Evolutionary conservation across 306 rosid species (phyloP).

Genomic region (Sicyos baderoa): DNA sequence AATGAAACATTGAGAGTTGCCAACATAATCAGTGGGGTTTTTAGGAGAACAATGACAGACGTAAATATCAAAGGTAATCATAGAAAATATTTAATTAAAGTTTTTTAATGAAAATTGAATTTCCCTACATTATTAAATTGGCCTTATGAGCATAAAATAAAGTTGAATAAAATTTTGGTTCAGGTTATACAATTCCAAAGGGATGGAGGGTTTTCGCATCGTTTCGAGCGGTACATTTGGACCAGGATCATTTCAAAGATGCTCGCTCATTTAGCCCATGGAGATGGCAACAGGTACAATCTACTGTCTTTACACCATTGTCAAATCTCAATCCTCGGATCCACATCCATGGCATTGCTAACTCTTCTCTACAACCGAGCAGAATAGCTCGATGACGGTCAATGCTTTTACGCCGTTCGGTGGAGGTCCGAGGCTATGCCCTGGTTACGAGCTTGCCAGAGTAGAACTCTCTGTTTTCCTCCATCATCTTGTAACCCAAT

Average conservation of each 20-base stretch:
- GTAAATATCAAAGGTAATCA: conserved; percentile 61
- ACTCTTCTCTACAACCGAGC: conserved; percentile 10
- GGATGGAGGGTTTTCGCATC: conserved; percentile 94
- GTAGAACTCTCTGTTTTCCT: conserved; percentile 86
- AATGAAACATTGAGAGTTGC: conserved; percentile 74
- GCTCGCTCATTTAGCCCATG: conserved; percentile 91
- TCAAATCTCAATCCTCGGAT: background rate
- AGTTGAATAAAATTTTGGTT: background rate
- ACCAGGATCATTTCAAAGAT: conserved; percentile 70
- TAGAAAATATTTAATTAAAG: too few relatives aligned
- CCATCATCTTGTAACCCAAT: conserved; percentile 66
- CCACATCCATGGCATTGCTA: background rate
- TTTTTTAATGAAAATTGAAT: too few relatives aligned
- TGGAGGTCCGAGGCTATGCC: conserved; percentile 86
- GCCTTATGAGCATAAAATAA: background rate
- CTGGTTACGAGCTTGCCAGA: conserved; percentile 89
- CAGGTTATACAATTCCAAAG: conserved; percentile 85
- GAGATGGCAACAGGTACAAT: conserved; percentile 78
- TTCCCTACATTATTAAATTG: background rate
- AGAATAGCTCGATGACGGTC: conserved; percentile 46
- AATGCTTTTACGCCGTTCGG: conserved; percentile 82
- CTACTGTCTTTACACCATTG: background rate
- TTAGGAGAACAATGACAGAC: conserved; percentile 69
- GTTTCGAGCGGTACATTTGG: conserved; percentile 81
- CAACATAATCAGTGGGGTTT: conserved; percentile 83